These are phyloP conservation scores for Phytophthora cryptogea DNA, from an alignment of 352 stramenopile species.

Conservation along the genomic window DNA sequence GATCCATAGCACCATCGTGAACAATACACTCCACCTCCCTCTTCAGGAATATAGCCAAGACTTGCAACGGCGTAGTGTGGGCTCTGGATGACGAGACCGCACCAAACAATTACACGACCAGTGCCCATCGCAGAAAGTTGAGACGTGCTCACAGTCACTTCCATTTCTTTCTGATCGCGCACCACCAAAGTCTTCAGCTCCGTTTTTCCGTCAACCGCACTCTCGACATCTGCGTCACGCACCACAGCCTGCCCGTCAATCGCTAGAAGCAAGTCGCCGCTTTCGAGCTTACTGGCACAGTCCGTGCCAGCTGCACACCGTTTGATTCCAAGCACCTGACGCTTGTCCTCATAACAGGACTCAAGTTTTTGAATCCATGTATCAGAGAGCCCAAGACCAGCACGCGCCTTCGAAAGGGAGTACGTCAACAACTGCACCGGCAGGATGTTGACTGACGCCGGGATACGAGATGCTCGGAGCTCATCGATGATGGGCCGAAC, in stretches of 20 bases:
- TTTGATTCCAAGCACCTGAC: conserved; percentile 89
- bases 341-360: conserved; percentile 77
- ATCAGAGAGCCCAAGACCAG: conserved; percentile 83
- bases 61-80: conserved; percentile 87
- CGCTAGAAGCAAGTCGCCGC: conserved; percentile 85
- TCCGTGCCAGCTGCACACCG: conserved; percentile 71
- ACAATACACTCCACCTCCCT: conserved; percentile 87
- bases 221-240: conserved; percentile 82
- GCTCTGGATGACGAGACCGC: conserved; percentile 90
- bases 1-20: conserved; percentile 92
- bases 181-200: conserved; percentile 71
- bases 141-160: conserved; percentile 60
- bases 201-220: conserved; percentile 52
- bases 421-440: conserved; percentile 82
- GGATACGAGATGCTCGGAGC: conserved; percentile 48
- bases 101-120: conserved; percentile 90
- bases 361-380: conserved; percentile 87
- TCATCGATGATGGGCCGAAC: conserved; percentile 69
- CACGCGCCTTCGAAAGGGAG: conserved; percentile 85
- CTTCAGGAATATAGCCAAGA: conserved; percentile 85
- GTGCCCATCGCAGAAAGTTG: conserved; percentile 83
- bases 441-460: conserved; percentile 63
- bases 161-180: conserved; percentile 73
- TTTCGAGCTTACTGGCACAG: conserved; percentile 69
- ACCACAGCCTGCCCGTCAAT: conserved; percentile 79